Base-by-base conservation (phyloP, 2,329 filamentous ascomycete species). In the Phymatotrichopsis omnivora region DNA sequence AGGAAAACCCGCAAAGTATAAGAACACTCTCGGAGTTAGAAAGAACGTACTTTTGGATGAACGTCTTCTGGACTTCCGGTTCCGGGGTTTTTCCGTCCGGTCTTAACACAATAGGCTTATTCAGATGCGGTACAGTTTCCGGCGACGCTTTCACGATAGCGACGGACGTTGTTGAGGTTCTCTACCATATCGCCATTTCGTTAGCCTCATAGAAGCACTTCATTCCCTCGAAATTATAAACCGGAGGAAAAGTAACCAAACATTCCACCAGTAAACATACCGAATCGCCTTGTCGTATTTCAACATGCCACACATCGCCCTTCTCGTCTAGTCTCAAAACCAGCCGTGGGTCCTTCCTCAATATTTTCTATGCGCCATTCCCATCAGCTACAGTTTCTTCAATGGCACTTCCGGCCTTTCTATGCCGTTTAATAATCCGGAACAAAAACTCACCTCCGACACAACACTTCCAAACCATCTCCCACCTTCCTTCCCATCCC, bases 21-120 rank as follows among this genome's bases (percentile, higher is more conserved):
- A n/a, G n/a, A n/a, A n/a, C n/a, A n/a, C n/a, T n/a, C n/a, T n/a
- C n/a, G n/a, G n/a, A n/a, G n/a, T n/a, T n/a, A n/a, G 28, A 23
- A 17, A 39, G 16, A 33, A 68, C 72, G 57, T 67, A 80, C 77
- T 78, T 81, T 63, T 81, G 77, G 45, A 82, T 60, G 51, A 82
- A 69, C 2, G 72, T 69, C 70, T 80, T 82, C 65, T 81, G 75
- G 43, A 63, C 64, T 58, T 71, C 69, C 51, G 68, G 67, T 44
- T 64, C 70, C 31, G 71, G 70, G 61, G 74, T 68, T 65, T 69
- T 75, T 12, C 78, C 78, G 53, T 78, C 73, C 0, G 74, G 67
- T 34, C 65, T 71, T 52, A 82, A 62, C 36, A 80, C 72, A 28
- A 82, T 68, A 2, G 78, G 77, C 63, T 73, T 74, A 57, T 80